A percentile compares a stretch with the other conserved stretches of the same genome.
Conservation (phyloP, 2,329 filamentous ascomycete species). For the Samsoniella hepiali region DNA sequence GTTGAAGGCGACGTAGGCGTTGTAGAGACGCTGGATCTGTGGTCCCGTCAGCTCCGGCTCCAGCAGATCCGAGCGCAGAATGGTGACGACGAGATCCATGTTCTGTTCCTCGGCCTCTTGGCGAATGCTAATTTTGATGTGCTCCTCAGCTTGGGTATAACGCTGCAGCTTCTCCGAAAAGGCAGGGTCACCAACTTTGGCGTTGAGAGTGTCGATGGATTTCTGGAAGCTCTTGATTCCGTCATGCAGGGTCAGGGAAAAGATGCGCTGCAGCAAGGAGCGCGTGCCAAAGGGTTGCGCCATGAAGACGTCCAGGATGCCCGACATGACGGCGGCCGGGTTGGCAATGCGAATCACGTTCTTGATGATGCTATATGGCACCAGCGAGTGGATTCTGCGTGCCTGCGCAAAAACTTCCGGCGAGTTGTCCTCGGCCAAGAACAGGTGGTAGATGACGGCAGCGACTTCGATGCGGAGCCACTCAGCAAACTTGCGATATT, state of each 20-base stretch:
- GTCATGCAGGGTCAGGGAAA: constrained; percentile 85
- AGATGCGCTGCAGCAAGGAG: constrained; percentile 90
- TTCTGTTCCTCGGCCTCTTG: constrained; percentile 69
- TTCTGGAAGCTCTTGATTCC: constrained; percentile 84
- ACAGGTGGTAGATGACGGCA: constrained; percentile 93
- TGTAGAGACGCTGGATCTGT: constrained; percentile 83
- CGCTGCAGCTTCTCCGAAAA: constrained; percentile 77
- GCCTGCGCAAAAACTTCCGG: constrained; percentile 93
- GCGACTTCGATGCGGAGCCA: constrained; percentile 97
- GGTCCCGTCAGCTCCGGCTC: constrained; percentile 66
- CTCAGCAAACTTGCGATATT: constrained; percentile 97
- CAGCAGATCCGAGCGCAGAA: constrained; percentile 76
- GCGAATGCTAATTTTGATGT: constrained; percentile 70
- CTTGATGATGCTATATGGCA: constrained; percentile 90
- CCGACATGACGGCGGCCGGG: constrained; percentile 95
- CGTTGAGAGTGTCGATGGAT: constrained; percentile 73
- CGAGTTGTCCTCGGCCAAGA: constrained; percentile 96
- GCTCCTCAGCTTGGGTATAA: constrained; percentile 73
- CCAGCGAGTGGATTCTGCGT: constrained; percentile 89
- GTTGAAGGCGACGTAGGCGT: constrained; percentile 95
- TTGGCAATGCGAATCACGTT: constrained; percentile 97
- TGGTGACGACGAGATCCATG: constrained; percentile 80
- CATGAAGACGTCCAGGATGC: constrained; percentile 88
- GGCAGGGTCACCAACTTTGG: constrained; percentile 76
- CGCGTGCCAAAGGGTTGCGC: constrained; percentile 90